Evolutionary conservation across 1,139 yeast species (phyloP), one percentile per base, ranked within the genome.

Genomic region (Scheffersomyces stambukii): DNA sequence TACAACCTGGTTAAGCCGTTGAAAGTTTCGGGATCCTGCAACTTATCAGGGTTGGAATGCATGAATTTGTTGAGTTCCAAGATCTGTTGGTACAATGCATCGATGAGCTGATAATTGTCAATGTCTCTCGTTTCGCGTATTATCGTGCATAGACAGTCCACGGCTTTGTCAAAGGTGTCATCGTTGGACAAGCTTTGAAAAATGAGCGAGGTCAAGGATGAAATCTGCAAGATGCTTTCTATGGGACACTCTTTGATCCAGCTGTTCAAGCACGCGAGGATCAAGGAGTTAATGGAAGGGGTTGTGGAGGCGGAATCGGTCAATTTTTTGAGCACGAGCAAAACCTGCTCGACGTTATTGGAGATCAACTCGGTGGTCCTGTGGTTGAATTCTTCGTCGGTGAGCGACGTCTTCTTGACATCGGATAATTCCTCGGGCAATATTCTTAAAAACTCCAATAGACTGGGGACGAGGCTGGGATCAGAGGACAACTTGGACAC

Each of bases 361-460:
- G 75, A 66, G 21, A 91, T 70, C 31, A 86, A 64, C 38, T 75
- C 77, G 22, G 64, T 60, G 2, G 83, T 75, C 45, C 96, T 72
- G 4, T 53, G 44, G 35, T 73, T 70, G 47, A 84, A 83, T 49
- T 89, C 95, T 22, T 81, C 91, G 48, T 84, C 95, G 4, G 89
- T 76, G 36, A 89, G 62, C 18, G 91, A 80, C 1, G 94, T 75
- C 36, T 80, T 79, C 41, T 82, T 81, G 24, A 79, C 77, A 43
- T 84, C 93, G 28, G 79, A 62, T 28, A 91, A 70, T 54, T 93
- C 98, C 52, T 93, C 97, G 0, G 99, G 98, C 33, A 93, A 62
- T 28, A 91, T 80, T 49, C 79, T 80, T 38, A 93, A 68, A 46
- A 89, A 88, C 48, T 85, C 95, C 38, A 93, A 63, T 24, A 62